A percentile compares a stretch with the other conserved stretches of the same genome.
Evolutionary conservation across 2,329 filamentous ascomycete genomes (phyloP).

Genomic region (Hypoxylon sp.): DNA sequence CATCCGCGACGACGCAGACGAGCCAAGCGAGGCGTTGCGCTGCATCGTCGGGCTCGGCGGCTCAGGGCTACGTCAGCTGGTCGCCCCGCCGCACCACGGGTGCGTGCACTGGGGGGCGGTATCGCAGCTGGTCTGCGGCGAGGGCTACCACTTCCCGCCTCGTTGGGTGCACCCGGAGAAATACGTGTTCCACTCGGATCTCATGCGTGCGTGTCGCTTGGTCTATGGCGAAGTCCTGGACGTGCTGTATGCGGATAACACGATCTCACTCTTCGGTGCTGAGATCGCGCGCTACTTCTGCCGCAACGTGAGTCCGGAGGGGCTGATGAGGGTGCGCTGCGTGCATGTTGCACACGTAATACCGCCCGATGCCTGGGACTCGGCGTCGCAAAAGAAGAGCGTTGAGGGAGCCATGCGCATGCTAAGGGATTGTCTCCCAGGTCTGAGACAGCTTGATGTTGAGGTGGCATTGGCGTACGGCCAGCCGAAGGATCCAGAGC

Average conservation of each 20-base stretch:
- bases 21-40: constrained; percentile 31
- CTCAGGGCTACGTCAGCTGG: constrained; percentile 20
- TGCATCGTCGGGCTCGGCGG: constrained; percentile 31
- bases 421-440: constrained; percentile 23
- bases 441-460: constrained; percentile 41
- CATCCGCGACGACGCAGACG: constrained; percentile 37
- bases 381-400: constrained; percentile 12
- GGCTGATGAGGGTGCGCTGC: constrained; percentile 32
- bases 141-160: constrained; percentile 2
- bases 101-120: constrained; percentile 17
- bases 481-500: constrained; percentile 38
- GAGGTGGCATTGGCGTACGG: constrained; percentile 37
- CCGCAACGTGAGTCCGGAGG: constrained; percentile 45
- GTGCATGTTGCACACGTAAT: constrained; percentile 39
- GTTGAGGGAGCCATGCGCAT: constrained; percentile 23
- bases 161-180: constrained; percentile 2
- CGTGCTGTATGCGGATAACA: constrained; percentile 39
- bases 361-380: constrained; percentile 20
- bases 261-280: constrained; percentile 42
- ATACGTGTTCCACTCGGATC: constrained; percentile 18
- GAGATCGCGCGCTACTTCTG: constrained; percentile 43
- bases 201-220: constrained; percentile 36
- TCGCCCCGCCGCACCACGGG: constrained; percentile 23
- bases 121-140: constrained; percentile 36
- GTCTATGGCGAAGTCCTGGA: constrained; percentile 40